Evolutionary conservation across 2,329 filamentous ascomycete species (phyloP), one percentile per base, ranked within the genome.

Genomic region (Paraconiothyrium brasiliense): DNA sequence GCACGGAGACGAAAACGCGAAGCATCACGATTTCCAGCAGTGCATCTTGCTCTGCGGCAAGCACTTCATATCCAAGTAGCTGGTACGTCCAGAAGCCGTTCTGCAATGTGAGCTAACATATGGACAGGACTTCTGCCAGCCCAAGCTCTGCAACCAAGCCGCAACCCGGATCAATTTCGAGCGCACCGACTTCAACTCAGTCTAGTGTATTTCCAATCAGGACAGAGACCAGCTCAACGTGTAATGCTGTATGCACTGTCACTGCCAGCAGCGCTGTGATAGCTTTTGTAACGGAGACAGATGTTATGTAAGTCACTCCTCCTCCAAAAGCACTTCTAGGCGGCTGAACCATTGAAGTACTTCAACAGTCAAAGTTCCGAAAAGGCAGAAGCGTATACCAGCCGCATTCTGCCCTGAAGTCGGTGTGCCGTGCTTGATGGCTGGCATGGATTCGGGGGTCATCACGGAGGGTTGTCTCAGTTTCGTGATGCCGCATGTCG

Each of bases 381-480:
- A n/a, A 14, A 35, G n/a, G n/a, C 20, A 46, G 4, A 55, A 55
- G 30, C 39, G 52, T 7, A 46, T 35, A 35, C 52, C 52, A 34
- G 52, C 52, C 30, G 39, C 39, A 4, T 55, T 55, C 8, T 55
- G 52, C 30, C 39, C 39, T 5, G 52, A 55, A 20, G n/a, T 55
- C 10, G 52, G 52, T 16, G 35, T 46, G 16, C 52, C 52, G 13
- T 55, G 52, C 30, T 16, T 55, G 30, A 34, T 55, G 39, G 52
- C 52, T 46, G 39, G 39, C 8, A 55, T 55, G 52, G 52, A 55
- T n/a, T 22, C 27, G 11, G 41, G 16, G 27, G n/a, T 46, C 10
- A 46, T 55, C 41, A 46, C 39, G n/a, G 41, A 46, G 35, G 52
- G 39, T 16, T 55, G 52, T 41, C 27, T 34, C 2, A 35, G 16